Conservation (phyloP, 371 early-diverging fungal genomes). For the Mucor racemosus region DNA sequence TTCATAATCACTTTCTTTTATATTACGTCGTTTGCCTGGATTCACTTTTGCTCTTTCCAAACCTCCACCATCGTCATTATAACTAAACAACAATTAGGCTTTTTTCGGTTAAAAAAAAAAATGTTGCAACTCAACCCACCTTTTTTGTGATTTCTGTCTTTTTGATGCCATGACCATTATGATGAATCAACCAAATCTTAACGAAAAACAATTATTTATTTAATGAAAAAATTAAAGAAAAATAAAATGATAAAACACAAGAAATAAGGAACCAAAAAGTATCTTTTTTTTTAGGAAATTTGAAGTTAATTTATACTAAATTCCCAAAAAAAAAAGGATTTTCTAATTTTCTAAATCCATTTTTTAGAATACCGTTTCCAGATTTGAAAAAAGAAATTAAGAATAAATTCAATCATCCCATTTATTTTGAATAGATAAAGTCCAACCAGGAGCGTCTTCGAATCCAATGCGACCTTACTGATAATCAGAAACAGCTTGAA, state of each 20-base stretch:
- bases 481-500: conserved; percentile 57
- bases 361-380: not conserved
- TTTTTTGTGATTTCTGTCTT: not conserved
- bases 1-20: not conserved
- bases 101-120: not conserved
- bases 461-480: conserved; percentile 54
- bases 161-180: not conserved
- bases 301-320: conserved; percentile 2
- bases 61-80: not conserved
- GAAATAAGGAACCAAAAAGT: not conserved
- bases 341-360: conserved; percentile 4
- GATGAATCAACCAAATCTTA: not conserved
- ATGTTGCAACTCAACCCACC: not conserved
- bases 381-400: not conserved
- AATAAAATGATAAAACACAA: too few relatives aligned
- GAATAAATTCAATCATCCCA: conserved; percentile 6
- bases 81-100: not conserved
- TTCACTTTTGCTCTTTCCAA: not conserved
- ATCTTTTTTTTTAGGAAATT: not conserved
- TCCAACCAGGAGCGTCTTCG: conserved; percentile 55
- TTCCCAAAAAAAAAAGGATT: not conserved
- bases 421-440: conserved; percentile 11
- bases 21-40: not conserved
- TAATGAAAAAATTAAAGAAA: not conserved
- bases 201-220: not conserved